phyloP scores from a whole-genome alignment of 164 flowering plant species.

The Aristolochia californica region DNA sequence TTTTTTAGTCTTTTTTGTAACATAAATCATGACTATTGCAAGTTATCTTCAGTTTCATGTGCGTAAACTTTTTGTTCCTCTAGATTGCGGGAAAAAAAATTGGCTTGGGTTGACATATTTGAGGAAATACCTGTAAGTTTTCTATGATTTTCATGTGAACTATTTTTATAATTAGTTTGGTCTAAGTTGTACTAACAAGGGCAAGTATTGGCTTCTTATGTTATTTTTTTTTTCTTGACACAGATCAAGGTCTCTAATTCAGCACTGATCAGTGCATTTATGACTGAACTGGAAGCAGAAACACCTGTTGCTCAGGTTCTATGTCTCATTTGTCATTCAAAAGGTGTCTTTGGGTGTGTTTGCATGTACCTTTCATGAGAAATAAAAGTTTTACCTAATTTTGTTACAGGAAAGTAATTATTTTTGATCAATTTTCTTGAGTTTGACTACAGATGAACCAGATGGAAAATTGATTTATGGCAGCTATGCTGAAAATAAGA shows the following conservation, averaged over 20 bases:
- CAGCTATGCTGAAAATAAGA: no score
- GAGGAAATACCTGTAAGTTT: conserved; percentile 93
- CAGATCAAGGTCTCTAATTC: conserved; percentile 98
- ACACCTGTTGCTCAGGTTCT: conserved; percentile 75
- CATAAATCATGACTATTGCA: background rate
- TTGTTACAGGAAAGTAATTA: no score
- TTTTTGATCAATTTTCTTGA: no score
- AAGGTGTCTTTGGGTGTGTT: no score
- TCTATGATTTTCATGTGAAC: no score
- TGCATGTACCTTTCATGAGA: background rate
- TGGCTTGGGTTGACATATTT: conserved; percentile 97
- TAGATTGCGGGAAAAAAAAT: conserved; percentile 92
- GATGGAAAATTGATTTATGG: no score
- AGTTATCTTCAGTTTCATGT: background rate
- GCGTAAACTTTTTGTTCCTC: conserved; percentile 11
- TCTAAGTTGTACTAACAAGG: background rate
- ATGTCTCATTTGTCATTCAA: background rate
- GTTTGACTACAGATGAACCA: no score
- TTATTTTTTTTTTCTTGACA: conserved; percentile 2
- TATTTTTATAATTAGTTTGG: no score
- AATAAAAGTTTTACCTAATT: background rate
- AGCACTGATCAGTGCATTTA: conserved; percentile 90
- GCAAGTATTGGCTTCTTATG: background rate
- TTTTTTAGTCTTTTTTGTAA: background rate
- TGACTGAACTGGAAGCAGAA: conserved; percentile 89